Percentiles rank a stretch among this genome's conserved stretches.
Evolutionary conservation across 768 basidiomycete genomes (phyloP).

Genomic region (Rhodotorula graminis): DNA sequence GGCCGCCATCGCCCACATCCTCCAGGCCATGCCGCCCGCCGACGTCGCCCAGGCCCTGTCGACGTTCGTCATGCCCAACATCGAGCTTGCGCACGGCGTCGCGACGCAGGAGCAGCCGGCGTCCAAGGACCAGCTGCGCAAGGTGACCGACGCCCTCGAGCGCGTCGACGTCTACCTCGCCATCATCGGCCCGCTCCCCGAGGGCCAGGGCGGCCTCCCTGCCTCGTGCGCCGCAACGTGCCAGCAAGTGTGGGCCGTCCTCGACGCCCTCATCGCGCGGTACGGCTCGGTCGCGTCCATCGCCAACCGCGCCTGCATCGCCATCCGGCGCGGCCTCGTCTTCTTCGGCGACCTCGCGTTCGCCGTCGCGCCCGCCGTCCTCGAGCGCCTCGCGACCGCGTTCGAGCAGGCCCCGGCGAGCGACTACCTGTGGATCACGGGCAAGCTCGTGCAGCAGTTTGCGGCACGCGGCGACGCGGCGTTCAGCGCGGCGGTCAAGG

Average conservation of each 20-base stretch:
- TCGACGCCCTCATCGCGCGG: conserved; percentile 72
- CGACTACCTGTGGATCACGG: conserved; percentile 88
- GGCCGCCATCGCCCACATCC: conserved; percentile 91
- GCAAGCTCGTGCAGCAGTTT: conserved; percentile 74
- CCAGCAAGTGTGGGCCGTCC: conserved; percentile 72
- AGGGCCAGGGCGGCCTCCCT: conserved; percentile 65
- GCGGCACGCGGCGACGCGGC: conserved; percentile 60
- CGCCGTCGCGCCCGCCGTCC: conserved; percentile 63
- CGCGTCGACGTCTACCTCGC: conserved; percentile 87
- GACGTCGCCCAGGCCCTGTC: conserved; percentile 79
- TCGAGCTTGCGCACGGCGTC: conserved; percentile 67
- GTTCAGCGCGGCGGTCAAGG: conserved; percentile 59
- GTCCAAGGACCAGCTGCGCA: conserved; percentile 65
- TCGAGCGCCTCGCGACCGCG: conserved; percentile 67
- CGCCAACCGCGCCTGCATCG: conserved; percentile 54
- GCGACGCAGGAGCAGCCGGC: conserved; percentile 53
- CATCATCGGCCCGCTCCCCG: conserved; percentile 66
- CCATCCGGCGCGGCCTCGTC: conserved; percentile 73
- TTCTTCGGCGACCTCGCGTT: conserved; percentile 64
- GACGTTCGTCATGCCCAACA: conserved; percentile 78
- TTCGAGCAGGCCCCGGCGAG: conserved; percentile 78
- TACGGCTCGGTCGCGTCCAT: conserved; percentile 54
- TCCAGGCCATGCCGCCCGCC: conserved; percentile 86
- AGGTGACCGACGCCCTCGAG: conserved; percentile 68
- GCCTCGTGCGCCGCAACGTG: conserved; percentile 70